Base-by-base conservation (phyloP, 2,329 filamentous ascomycete species). In the Paradendryphiella salina region DNA sequence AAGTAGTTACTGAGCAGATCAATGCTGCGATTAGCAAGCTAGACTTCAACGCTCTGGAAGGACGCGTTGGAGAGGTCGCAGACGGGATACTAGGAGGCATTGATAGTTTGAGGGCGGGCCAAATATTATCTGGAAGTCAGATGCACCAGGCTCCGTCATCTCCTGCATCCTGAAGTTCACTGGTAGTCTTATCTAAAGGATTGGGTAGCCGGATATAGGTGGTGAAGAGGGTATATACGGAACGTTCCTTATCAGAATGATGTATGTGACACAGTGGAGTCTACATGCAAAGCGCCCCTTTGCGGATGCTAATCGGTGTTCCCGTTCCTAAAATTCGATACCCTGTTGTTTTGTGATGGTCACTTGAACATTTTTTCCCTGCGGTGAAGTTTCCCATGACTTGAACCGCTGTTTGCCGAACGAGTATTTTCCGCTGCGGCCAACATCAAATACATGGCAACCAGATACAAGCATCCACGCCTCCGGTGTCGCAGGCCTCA, bases 1-100 rank as follows among this genome's bases (percentile, higher is more conserved):
- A 84, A 54, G 87, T 89, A 55, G 88, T 92, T 6, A 75, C 89
- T 29, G 85, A 86, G 63, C 83, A 86, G 44, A 82, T 90, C 54
- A 85, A 87, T 52, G 82, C 85, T 67, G 87, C 85, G 9, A 71
- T 92, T 59, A 76, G 77, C 64, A 80, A 85, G 46, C 80, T 90
- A 52, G 80, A 90, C 66, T 81, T 90, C 17, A 72, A 75, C 32
- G 75, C 73, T 21, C 81, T 92, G 35, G 78, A 80, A 39, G 77
- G 75, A 46, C 86, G 89, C 58, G 88, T 88, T 1, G 85, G 87
- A 51, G 70, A 71, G 45, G 64, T 73, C 33, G 69, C 71, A 17
- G 70, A 74, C 46, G 66, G 64, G 8, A 69, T 74, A 32, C 42
- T 74, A 14, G 58, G 57, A 32, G 67, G 67, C 18, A 65, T 73